A percentile compares a stretch with the other conserved stretches of the same genome.
phyloP scores from a whole-genome alignment of 23 red algal species.

The Agarophyton chilense region DNA sequence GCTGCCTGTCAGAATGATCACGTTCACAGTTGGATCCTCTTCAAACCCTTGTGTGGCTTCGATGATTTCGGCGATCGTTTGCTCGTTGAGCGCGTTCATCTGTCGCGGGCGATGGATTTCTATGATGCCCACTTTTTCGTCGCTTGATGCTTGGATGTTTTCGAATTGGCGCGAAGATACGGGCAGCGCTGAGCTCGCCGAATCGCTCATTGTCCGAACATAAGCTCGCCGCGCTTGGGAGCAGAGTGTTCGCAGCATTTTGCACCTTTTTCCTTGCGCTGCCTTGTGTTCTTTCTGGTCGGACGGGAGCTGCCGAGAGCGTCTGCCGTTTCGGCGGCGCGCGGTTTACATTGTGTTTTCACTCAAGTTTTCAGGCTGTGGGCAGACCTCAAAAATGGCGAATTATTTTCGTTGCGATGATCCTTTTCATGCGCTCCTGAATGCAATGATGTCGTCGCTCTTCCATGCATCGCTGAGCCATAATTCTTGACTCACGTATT shows the following conservation, averaged over 20 bases:
- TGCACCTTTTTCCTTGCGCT: too few species aligned
- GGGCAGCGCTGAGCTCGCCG: constrained; percentile 16
- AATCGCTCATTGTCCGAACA: background rate
- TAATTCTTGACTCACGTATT: too few species aligned
- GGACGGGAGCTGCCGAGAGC: background rate
- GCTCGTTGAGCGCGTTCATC: constrained; percentile 87
- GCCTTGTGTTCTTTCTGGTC: background rate
- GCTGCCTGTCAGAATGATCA: constrained; percentile 92
- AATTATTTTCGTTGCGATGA: too few species aligned
- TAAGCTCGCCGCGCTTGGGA: background rate
- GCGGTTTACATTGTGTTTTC: background rate
- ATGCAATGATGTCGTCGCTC: too few species aligned
- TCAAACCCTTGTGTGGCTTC: constrained; percentile 84
- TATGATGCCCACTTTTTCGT: constrained; percentile 77
- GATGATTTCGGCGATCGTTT: constrained; percentile 68
- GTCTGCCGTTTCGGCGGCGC: background rate
- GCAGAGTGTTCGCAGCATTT: constrained; percentile 14
- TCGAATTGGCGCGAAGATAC: constrained; percentile 58
- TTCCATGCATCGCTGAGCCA: too few species aligned
- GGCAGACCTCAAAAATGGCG: too few species aligned
- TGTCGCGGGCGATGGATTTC: constrained; percentile 81
- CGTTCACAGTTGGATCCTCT: constrained; percentile 71
- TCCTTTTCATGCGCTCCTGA: too few species aligned
- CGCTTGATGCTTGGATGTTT: constrained; percentile 45
- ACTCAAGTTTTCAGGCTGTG: too few species aligned